Evolutionary conservation across 2,329 filamentous ascomycete genomes (phyloP), one percentile per base, ranked within the genome.

Genomic region (Truncatella angustata): DNA sequence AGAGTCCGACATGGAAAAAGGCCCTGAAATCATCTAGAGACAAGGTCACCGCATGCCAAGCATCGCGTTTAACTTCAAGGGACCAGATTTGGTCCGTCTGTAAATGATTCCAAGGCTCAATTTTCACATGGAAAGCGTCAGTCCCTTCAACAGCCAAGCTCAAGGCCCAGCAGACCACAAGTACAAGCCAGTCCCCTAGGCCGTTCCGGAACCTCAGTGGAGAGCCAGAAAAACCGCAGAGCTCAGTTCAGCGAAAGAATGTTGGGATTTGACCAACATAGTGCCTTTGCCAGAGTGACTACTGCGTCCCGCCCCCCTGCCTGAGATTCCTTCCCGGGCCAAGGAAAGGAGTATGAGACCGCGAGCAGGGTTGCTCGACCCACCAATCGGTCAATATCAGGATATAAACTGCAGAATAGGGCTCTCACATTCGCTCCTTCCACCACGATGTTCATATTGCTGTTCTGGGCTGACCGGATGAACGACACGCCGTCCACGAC

Each of bases 401-500:
- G 18, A 11, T 3, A 21, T 30, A 34, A 2, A 24, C 12, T 3
- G 18, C 9, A 45, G 26, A 14, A 34, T 45, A 82, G 14, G 67
- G 80, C 28, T 78, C 46, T 36, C 5, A 49, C 46, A 18, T 49
- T 49, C 7, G 46, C 46, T 23, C 82, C 83, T 67, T 86, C 83
- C 7, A 86, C 75, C 1, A 86, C 73, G 53, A 86, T 79, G 49
- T 75, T 74, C 43, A 73, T 71, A 20, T 80, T 76, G 35, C 70
- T 67, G 44, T 74, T 66, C 61, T 85, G 79, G 2, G 82, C 84
- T 14, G 73, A 72, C 51, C 76, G 71, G 62, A 90, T 81, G 50
- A 88, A 80, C 35, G 80, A 74, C 26, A 88, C 78, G 54, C 82
- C 83, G 63, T 91, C 87, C 54, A 90, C 76, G 56, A 85, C 79